These are phyloP conservation scores for Sporobolomyces pararoseus DNA, from an alignment of 768 basidiomycete genomes.

Conservation along the genomic window DNA sequence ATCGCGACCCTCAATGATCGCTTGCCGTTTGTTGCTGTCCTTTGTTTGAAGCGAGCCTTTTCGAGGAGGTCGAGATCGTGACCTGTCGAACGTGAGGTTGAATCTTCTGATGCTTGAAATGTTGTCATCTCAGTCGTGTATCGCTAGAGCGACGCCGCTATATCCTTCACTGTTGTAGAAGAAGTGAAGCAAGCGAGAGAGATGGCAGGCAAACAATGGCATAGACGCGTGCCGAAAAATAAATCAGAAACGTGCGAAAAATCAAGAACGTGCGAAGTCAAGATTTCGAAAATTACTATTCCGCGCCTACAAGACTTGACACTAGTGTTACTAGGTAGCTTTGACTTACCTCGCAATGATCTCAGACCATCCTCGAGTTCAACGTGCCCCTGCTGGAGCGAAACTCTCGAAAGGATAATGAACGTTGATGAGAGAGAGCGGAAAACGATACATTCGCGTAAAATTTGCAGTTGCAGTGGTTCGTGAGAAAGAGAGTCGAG, in stretches of 20 bases:
- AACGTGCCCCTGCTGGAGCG: no score
- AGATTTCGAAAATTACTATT: neutral
- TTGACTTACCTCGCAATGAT: no score
- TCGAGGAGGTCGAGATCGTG: slow-evolving; percentile 21
- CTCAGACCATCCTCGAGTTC: no score
- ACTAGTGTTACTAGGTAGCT: no score
- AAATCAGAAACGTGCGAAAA: neutral
- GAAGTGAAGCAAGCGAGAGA: no score
- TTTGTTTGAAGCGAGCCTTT: neutral
- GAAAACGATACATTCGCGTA: neutral
- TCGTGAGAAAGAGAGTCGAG: neutral
- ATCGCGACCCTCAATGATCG: slow-evolving; percentile 29
- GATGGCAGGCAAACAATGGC: neutral
- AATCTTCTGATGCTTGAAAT: neutral
- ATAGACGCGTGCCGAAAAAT: neutral
- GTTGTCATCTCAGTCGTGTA: neutral
- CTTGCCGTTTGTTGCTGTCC: neutral
- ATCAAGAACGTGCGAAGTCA: neutral
- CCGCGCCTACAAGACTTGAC: neutral
- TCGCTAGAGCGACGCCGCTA: no score
- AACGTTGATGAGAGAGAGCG: no score
- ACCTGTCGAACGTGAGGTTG: neutral
- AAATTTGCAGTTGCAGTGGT: neutral
- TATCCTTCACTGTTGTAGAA: no score
- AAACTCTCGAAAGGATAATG: no score